These are phyloP conservation scores for Striga asiatica DNA, from an alignment of 257 asterid species.

Conservation along the genomic window DNA sequence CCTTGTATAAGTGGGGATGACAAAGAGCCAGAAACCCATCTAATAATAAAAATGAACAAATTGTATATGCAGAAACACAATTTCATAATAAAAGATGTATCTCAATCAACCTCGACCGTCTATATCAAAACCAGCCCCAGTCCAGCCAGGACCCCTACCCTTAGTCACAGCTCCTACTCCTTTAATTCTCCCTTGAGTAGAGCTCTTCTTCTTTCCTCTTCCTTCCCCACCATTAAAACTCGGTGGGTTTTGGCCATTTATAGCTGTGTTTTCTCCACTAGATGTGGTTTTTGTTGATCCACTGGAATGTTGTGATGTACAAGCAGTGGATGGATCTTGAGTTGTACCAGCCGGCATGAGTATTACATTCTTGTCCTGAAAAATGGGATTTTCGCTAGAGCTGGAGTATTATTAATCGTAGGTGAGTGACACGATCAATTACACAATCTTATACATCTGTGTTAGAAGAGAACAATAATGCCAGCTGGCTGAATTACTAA, in stretches of 20 bases:
- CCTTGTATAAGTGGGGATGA: conserved; percentile 8
- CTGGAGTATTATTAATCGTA: neutral
- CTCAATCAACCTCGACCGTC: conserved; percentile 54
- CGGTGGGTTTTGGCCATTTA: conserved; percentile 37
- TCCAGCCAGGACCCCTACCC: conserved; percentile 79
- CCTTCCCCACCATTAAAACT: conserved; percentile 34
- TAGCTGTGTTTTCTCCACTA: conserved; percentile 21
- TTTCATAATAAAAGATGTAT: too few relatives aligned
- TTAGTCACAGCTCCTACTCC: conserved; percentile 72
- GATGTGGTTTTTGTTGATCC: conserved; percentile 19
- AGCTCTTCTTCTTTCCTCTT: conserved; percentile 50
- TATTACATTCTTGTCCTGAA: conserved; percentile 44
- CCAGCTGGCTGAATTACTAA: neutral
- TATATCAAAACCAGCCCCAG: conserved; percentile 84
- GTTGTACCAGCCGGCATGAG: conserved; percentile 25
- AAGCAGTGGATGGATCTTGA: conserved; percentile 26
- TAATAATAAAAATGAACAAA: conserved; percentile 7
- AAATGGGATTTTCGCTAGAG: conserved; percentile 3
- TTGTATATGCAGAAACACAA: too few relatives aligned
- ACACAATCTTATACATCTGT: too few relatives aligned
- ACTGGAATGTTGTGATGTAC: conserved; percentile 28
- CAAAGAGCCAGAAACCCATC: neutral
- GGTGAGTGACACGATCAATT: neutral
- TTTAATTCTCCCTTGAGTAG: conserved; percentile 54
- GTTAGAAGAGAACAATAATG: neutral